Base-by-base conservation (phyloP, 2,329 filamentous ascomycete species). In the Taxawa tesnikishii region DNA sequence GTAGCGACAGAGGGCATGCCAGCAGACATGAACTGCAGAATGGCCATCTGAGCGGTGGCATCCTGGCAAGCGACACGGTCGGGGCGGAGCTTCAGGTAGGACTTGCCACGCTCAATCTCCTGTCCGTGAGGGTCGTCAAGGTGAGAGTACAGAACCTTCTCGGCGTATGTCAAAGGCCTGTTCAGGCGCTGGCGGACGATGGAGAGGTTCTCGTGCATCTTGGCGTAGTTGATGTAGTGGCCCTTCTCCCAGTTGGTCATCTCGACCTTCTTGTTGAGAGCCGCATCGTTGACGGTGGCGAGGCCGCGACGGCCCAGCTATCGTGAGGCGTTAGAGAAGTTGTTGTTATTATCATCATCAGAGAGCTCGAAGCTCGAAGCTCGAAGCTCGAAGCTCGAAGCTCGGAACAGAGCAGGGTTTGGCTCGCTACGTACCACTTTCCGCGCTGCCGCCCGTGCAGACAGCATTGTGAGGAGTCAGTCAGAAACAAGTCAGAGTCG, bases 51-150 rank as follows among this genome's bases (percentile, higher is more conserved):
- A 43, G 90, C 90, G 39, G 90, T 96, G 57, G 90, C 90, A 74
- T 98, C 90, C 71, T 98, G 90, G 73, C 90, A 96, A 61, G 90
- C 90, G 53, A 98, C 90, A 62, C 90, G 83, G 59, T 98, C 90
- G 37, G 90, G 90, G 46, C 90, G 83, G 48, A 98, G 78, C 70
- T 88, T 94, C 47, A 98, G 76, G 67, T 98, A 96, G 39, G 87
- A 94, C 51, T 75, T 75, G 54, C 90, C 90, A 59, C 90, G 84
- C 75, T 94, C 77, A 51, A 98, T 93, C 31, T 96, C 88, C 63
- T 96, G 88, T 48, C 77, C 79, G 53, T 96, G 83, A 34, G 90
- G 90, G 60, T 98, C 84, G 65, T 96, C 90, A 59, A 98, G 70
- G 65, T 98, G 90, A 41, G 88, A 96, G 73, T 98, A 98, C 31